Evolutionary conservation across 1,139 yeast species (phyloP).

Genomic region (Kodamaea suecica): DNA sequence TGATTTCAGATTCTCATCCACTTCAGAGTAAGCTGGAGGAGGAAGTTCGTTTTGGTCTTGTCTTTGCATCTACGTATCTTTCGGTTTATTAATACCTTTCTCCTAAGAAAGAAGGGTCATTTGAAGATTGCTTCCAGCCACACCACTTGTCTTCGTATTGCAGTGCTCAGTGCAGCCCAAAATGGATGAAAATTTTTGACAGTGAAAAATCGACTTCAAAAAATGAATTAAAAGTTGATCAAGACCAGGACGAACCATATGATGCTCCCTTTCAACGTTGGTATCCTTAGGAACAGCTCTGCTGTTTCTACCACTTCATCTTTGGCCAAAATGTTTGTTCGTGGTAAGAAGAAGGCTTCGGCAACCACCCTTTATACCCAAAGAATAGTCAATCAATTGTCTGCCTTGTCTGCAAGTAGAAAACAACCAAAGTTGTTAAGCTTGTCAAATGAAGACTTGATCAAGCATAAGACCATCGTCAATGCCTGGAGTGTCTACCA

Average conservation of each 20-base stretch:
- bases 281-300: constrained; percentile 1
- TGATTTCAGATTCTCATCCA: constrained; percentile 4
- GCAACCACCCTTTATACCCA: constrained; percentile 59
- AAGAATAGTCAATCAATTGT: constrained; percentile 67
- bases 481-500: constrained; percentile 77
- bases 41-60: neutral
- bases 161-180: neutral
- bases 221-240: too few relatives aligned
- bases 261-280: constrained; percentile 2
- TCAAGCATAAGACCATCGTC: constrained; percentile 80
- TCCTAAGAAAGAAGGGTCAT: neutral
- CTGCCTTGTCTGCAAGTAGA: constrained; percentile 81
- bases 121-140: neutral
- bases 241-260: neutral
- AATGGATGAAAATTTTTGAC: neutral
- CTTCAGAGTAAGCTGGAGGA: constrained; percentile 12
- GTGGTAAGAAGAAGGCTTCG: constrained; percentile 33
- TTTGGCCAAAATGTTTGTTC: constrained; percentile 20
- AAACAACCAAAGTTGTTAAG: constrained; percentile 82
- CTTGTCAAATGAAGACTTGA: constrained; percentile 73
- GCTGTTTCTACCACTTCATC: neutral
- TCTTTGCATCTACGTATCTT: neutral
- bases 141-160: neutral
- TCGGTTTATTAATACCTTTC: neutral
- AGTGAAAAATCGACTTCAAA: neutral